These are phyloP conservation scores for Trichophyton benhamiae DNA, from an alignment of 2,329 filamentous ascomycete genomes.

Conservation along the genomic window DNA sequence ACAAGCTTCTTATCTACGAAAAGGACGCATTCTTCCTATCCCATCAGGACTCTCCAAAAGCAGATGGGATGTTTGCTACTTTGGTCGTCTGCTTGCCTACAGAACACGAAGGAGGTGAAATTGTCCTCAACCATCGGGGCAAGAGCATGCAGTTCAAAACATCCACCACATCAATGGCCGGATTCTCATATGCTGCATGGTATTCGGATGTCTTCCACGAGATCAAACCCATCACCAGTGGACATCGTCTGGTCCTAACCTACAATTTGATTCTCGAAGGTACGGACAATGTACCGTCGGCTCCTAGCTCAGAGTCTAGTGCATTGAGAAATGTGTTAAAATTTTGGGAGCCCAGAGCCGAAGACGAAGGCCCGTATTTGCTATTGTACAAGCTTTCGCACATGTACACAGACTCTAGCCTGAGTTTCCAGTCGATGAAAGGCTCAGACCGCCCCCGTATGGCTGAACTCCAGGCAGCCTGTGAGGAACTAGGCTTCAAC, in stretches of 20 bases:
- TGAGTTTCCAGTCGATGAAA: constrained; percentile 16
- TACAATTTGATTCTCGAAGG: constrained; percentile 40
- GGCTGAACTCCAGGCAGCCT: constrained; percentile 13
- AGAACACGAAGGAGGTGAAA: constrained; percentile 36
- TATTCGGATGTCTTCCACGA: constrained; percentile 44
- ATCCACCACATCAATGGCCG: constrained; percentile 19
- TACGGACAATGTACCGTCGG: not conserved
- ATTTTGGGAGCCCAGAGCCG: constrained; percentile 4
- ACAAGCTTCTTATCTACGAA: constrained; percentile 42
- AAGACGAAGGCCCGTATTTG: constrained; percentile 8
- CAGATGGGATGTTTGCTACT: constrained; percentile 40
- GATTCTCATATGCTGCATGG: constrained; percentile 24
- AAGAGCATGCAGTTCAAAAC: constrained; percentile 24
- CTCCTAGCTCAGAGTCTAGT: not conserved
- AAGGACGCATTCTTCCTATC: constrained; percentile 40
- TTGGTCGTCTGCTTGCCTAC: constrained; percentile 40
- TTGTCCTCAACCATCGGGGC: constrained; percentile 31
- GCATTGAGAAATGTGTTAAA: constrained; percentile 4
- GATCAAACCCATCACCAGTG: constrained; percentile 36
- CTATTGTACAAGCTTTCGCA: constrained; percentile 18
- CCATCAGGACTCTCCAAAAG: constrained; percentile 38
- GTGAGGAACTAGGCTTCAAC: constrained; percentile 13
- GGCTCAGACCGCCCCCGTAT: constrained; percentile 15
- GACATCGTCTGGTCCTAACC: constrained; percentile 40
- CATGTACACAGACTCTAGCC: constrained; percentile 17